phyloP scores from a whole-genome alignment of 1,139 yeast species.

The Meyerozyma carpophila region DNA sequence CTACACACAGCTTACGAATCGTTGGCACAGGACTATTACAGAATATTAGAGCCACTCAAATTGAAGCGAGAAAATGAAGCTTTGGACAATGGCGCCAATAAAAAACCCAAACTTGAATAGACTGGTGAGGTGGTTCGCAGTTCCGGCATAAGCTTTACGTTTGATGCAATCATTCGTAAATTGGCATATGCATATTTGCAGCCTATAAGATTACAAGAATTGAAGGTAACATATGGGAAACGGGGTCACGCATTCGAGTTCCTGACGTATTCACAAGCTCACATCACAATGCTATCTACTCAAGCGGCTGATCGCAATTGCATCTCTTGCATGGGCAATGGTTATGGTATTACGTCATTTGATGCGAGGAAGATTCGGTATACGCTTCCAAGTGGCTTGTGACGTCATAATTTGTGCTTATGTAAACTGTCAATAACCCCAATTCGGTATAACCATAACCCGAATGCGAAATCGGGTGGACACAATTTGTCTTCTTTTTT shows the following conservation, averaged over 20 bases:
- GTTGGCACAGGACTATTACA: conserved; percentile 61
- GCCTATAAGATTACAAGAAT: neutral
- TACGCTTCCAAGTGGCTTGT: neutral
- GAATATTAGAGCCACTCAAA: conserved; percentile 42
- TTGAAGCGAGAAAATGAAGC: conserved; percentile 14
- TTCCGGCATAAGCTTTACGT: no score
- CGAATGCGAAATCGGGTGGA: neutral
- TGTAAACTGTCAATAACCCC: neutral
- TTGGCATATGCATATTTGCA: neutral
- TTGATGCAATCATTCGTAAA: neutral
- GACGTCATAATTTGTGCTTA: neutral
- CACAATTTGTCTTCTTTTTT: no score
- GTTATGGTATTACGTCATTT: neutral
- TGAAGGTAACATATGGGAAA: no score
- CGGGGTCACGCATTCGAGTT: no score
- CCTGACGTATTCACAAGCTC: no score
- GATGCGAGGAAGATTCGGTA: neutral
- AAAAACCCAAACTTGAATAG: conserved; percentile 4
- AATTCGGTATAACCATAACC: neutral
- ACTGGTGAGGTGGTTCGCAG: neutral
- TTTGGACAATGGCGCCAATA: conserved; percentile 3
- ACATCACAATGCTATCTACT: no score
- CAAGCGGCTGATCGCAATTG: no score
- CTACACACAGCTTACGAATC: conserved; percentile 71
- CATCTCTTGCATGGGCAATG: neutral